Percentiles rank a stretch among this genome's conserved stretches.
Conservation (phyloP, 345 rosid genomes). For the Citrus inodora region DNA sequence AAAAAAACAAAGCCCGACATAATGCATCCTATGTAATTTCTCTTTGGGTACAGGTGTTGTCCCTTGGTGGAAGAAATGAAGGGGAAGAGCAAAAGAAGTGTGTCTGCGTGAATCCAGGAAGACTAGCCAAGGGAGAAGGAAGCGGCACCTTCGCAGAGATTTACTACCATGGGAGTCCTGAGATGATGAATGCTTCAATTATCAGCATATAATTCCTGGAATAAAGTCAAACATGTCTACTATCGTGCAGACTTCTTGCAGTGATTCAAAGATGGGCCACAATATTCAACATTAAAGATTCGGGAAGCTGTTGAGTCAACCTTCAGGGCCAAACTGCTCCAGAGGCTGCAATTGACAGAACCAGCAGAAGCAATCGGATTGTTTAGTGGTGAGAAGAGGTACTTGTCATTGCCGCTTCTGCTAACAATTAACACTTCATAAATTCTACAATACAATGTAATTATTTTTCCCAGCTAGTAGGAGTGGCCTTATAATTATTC, state of each 20-base stretch:
- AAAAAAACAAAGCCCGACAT: neutral
- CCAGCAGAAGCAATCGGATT: neutral
- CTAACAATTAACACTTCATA: neutral
- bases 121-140: conserved; percentile 82
- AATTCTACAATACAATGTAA: neutral
- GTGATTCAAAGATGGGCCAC: neutral
- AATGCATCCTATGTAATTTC: neutral
- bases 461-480: neutral
- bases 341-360: neutral
- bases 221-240: neutral
- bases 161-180: conserved; percentile 49
- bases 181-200: conserved; percentile 60
- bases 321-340: neutral
- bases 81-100: conserved; percentile 58
- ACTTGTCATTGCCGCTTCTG: neutral
- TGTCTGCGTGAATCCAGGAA: conserved; percentile 82
- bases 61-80: conserved; percentile 50
- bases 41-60: conserved; percentile 44
- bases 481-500: neutral
- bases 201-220: conserved; percentile 46
- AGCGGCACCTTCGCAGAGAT: conserved; percentile 87
- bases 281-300: neutral
- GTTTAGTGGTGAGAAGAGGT: neutral
- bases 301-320: neutral
- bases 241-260: neutral